Percentiles rank a stretch among this genome's conserved stretches.
phyloP scores from a whole-genome alignment of 2,329 filamentous ascomycete species.

The Moelleriella libera region DNA sequence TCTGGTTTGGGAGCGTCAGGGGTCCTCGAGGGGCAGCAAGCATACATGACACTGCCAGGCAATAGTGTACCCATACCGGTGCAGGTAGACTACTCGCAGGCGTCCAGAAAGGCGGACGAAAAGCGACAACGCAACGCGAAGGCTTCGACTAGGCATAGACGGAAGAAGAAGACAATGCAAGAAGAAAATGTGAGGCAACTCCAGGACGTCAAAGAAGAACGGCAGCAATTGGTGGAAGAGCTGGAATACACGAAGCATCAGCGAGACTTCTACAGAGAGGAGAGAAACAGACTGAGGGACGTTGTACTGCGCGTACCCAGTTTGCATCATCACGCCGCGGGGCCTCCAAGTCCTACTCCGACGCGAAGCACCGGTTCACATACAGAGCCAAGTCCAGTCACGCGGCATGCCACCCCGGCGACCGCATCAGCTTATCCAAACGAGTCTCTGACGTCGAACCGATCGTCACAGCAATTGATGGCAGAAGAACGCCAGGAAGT shows the following conservation, averaged over 20 bases:
- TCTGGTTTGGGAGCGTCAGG: constrained; percentile 12
- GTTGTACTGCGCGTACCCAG: constrained; percentile 46
- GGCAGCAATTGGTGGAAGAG: constrained; percentile 46
- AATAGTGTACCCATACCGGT: constrained; percentile 35
- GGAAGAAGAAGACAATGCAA: constrained; percentile 71
- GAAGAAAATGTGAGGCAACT: constrained; percentile 57
- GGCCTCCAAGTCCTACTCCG: constrained; percentile 34
- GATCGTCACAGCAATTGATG: constrained; percentile 29
- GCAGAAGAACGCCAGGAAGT: constrained; percentile 33
- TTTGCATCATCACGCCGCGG: constrained; percentile 36
- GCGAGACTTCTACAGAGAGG: constrained; percentile 57
- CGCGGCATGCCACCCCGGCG: constrained; percentile 12
- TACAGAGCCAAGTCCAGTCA: constrained; percentile 21
- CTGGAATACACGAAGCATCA: constrained; percentile 44
- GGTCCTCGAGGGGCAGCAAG: constrained; percentile 19
- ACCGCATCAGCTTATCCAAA: constrained; percentile 20
- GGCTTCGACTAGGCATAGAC: constrained; percentile 69
- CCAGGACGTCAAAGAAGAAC: constrained; percentile 52
- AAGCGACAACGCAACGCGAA: constrained; percentile 77
- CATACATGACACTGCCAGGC: constrained; percentile 23
- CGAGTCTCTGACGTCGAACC: constrained; percentile 29
- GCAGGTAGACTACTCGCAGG: constrained; percentile 67
- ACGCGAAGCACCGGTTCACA: constrained; percentile 20
- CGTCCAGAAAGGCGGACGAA: constrained; percentile 70
- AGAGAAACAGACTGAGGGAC: constrained; percentile 59